A percentile compares a stretch with the other conserved stretches of the same genome.
Conservation (phyloP, 2,329 filamentous ascomycete genomes). For the Aspergillus puulaauensis region DNA sequence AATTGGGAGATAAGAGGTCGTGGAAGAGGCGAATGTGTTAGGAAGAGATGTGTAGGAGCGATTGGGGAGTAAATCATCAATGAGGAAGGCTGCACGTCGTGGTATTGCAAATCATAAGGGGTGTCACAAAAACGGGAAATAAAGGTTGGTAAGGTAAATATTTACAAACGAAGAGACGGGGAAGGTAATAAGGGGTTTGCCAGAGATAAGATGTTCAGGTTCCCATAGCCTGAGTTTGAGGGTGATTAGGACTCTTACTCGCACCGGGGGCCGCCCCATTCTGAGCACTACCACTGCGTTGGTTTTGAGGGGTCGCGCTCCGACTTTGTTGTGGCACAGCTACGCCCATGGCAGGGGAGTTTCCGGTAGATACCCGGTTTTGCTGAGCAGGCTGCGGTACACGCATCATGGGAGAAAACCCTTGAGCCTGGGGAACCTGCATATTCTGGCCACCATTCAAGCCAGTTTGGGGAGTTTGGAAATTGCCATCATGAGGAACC, state of each 20-base stretch:
- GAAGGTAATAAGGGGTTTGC: background rate
- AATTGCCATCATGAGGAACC: conserved; percentile 39
- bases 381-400: conserved; percentile 49
- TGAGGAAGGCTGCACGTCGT: background rate
- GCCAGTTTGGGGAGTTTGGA: conserved; percentile 32
- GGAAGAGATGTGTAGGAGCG: background rate
- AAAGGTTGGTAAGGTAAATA: conserved; percentile 26
- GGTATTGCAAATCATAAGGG: conserved; percentile 7
- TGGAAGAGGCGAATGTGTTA: background rate
- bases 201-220: conserved; percentile 21
- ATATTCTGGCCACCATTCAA: conserved; percentile 39
- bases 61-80: background rate
- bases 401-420: conserved; percentile 55
- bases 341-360: conserved; percentile 47
- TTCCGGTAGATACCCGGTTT: conserved; percentile 38
- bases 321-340: conserved; percentile 43
- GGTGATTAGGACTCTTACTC: conserved; percentile 43
- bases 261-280: conserved; percentile 36
- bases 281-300: conserved; percentile 46
- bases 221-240: conserved; percentile 41
- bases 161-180: conserved; percentile 31
- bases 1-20: background rate
- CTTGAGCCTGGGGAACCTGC: conserved; percentile 49
- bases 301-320: conserved; percentile 47
- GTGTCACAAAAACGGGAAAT: conserved; percentile 4